phyloP scores from a whole-genome alignment of 2,329 filamentous ascomycete species.

The Alternaria longipes region DNA sequence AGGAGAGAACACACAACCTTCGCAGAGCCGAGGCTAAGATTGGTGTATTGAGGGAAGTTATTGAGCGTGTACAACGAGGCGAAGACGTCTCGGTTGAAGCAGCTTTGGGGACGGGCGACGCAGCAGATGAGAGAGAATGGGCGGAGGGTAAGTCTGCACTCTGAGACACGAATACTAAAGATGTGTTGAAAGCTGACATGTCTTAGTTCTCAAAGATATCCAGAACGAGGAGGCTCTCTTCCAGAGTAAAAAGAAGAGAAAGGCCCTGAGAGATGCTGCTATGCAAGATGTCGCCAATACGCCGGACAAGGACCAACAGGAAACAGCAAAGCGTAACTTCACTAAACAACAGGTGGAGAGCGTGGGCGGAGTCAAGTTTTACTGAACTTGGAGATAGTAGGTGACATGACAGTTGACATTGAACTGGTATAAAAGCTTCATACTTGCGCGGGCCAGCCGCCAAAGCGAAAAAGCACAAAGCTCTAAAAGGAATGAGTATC shows the following conservation, averaged over 20 bases:
- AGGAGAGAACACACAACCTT: conserved; percentile 75
- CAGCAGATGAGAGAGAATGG: conserved; percentile 82
- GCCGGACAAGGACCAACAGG: conserved; percentile 43
- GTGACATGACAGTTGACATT: background rate
- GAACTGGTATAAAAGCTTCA: background rate
- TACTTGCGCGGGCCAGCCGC: conserved; percentile 1
- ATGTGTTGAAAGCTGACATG: conserved; percentile 18
- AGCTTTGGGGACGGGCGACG: conserved; percentile 79
- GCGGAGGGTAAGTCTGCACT: conserved; percentile 71
- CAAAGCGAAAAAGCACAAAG: background rate
- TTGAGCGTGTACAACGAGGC: conserved; percentile 55
- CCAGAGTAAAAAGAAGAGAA: conserved; percentile 53
- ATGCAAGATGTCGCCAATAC: conserved; percentile 14
- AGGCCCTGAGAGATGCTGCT: conserved; percentile 33
- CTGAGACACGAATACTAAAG: background rate
- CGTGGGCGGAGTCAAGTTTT: conserved; percentile 44
- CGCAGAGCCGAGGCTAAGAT: conserved; percentile 84
- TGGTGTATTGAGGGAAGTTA: conserved; percentile 75
- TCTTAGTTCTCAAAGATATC: conserved; percentile 70
- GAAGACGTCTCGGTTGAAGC: conserved; percentile 75
- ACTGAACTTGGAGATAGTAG: conserved; percentile 24
- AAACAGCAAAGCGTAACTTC: conserved; percentile 27
- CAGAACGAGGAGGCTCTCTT: conserved; percentile 69
- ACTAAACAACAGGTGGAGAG: conserved; percentile 39
- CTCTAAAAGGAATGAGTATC: background rate